phyloP scores from a whole-genome alignment of 176 grass and related monocot genomes.

The Tillandsia fasciculata region DNA sequence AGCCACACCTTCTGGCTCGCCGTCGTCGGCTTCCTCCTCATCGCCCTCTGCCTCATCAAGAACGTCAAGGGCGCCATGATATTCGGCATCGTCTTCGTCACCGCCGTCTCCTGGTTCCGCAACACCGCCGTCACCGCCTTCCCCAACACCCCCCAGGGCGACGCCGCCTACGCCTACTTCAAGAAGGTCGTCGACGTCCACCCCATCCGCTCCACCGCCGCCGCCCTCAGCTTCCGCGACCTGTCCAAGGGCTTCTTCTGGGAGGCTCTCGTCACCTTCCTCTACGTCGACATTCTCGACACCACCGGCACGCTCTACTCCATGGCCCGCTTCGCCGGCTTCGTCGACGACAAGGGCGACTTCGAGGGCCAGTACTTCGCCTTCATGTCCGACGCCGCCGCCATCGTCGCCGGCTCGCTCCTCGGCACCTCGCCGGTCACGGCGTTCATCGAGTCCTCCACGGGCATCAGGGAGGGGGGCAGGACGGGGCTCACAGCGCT shows the following conservation, averaged over 20 bases:
- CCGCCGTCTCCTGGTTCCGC: constrained; percentile 62
- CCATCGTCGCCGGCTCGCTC: constrained; percentile 59
- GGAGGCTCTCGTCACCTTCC: constrained; percentile 78
- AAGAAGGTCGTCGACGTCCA: constrained; percentile 68
- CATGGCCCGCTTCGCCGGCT: constrained; percentile 74
- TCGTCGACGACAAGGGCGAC: constrained; percentile 60
- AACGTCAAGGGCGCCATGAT: constrained; percentile 64
- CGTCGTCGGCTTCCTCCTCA: constrained; percentile 56
- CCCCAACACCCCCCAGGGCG: constrained; percentile 43
- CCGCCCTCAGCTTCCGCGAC: constrained; percentile 55
- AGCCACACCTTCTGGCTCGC: constrained; percentile 75
- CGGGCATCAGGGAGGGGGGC: constrained; percentile 68
- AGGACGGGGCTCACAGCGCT: constrained; percentile 62
- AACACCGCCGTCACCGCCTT: constrained; percentile 53
- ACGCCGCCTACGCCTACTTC: constrained; percentile 54
- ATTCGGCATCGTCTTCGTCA: constrained; percentile 74
- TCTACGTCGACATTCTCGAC: constrained; percentile 82
- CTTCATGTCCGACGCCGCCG: constrained; percentile 81
- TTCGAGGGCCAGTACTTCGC: constrained; percentile 88
- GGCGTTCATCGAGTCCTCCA: constrained; percentile 70
- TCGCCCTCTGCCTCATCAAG: constrained; percentile 71
- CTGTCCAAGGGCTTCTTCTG: constrained; percentile 39
- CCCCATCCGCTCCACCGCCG: constrained; percentile 49
- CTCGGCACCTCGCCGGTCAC: constrained; percentile 68
- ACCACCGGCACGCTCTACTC: constrained; percentile 69